Conservation (phyloP, 257 asterid species). For the Fraxinus quadrangulata region DNA sequence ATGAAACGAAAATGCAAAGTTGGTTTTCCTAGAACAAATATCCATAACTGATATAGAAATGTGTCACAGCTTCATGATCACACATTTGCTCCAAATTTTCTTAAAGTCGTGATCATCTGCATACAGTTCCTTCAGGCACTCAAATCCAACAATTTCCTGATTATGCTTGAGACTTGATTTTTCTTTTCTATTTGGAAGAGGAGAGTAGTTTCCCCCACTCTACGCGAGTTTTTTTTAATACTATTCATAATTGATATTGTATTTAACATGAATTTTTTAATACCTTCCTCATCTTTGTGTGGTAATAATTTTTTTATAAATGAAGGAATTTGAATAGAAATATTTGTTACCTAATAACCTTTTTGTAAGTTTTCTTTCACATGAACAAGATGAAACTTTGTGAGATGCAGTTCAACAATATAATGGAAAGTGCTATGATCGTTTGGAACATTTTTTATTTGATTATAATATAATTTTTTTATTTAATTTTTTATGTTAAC, state of each 20-base stretch:
- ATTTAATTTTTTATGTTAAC: no score
- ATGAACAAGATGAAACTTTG: conserved; percentile 42
- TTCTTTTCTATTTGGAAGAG: conserved; percentile 36
- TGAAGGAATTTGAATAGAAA: background rate
- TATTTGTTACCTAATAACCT: background rate
- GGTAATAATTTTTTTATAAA: background rate
- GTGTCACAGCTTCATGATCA: fast-evolving
- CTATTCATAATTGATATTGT: background rate
- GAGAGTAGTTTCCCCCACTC: conserved; percentile 10
- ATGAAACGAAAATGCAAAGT: no score
- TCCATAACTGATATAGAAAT: no score
- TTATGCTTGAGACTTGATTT: no score
- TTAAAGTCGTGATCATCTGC: no score
- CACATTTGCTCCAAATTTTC: no score
- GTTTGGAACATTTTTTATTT: no score
- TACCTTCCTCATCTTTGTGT: background rate
- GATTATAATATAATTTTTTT: no score
- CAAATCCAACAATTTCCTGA: no score
- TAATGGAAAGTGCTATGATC: conserved; percentile 30
- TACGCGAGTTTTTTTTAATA: conserved; percentile 1
- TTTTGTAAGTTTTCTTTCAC: background rate
- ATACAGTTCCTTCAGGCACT: no score
- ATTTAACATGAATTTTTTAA: no score
- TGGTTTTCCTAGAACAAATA: no score
- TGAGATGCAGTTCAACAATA: conserved; percentile 34